These are phyloP conservation scores for Acer yangbiense DNA, from an alignment of 345 rosid species.

Conservation along the genomic window DNA sequence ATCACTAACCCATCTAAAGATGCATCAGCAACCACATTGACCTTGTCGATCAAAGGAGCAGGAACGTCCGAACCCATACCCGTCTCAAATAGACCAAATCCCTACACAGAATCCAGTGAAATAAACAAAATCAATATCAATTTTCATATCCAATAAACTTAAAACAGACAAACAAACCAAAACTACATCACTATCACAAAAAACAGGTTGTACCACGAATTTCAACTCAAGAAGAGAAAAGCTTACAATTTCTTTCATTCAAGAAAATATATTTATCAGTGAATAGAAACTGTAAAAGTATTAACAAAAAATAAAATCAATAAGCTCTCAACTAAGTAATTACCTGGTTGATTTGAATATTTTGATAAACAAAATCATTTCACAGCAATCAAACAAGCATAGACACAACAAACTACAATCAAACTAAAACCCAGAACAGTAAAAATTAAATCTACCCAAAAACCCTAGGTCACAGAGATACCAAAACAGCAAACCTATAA, in stretches of 20 bases:
- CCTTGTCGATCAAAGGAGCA: slow-evolving; percentile 40
- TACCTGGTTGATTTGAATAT: too few species aligned
- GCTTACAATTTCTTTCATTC: not conserved
- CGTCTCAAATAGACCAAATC: not conserved
- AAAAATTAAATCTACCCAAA: not conserved
- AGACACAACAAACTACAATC: too few species aligned
- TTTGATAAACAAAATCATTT: not conserved
- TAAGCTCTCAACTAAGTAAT: too few species aligned
- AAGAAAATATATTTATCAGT: not conserved
- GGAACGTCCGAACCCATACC: slow-evolving; percentile 51
- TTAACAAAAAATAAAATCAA: too few species aligned
- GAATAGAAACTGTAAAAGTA: too few species aligned
- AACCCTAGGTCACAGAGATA: slow-evolving; percentile 11
- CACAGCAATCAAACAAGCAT: not conserved
- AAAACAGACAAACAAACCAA: not conserved
- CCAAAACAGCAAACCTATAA: not conserved
- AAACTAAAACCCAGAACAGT: not conserved
- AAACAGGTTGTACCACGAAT: too few species aligned
- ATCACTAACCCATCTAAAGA: slow-evolving; percentile 29
- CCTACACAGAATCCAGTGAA: slow-evolving; percentile 19
- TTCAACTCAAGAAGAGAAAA: not conserved
- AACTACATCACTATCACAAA: not conserved
- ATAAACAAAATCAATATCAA: not conserved
- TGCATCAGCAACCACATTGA: slow-evolving; percentile 24
- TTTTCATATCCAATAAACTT: not conserved